phyloP scores from a whole-genome alignment of 2,329 filamentous ascomycete genomes.

The Stachybotrys elegans region DNA sequence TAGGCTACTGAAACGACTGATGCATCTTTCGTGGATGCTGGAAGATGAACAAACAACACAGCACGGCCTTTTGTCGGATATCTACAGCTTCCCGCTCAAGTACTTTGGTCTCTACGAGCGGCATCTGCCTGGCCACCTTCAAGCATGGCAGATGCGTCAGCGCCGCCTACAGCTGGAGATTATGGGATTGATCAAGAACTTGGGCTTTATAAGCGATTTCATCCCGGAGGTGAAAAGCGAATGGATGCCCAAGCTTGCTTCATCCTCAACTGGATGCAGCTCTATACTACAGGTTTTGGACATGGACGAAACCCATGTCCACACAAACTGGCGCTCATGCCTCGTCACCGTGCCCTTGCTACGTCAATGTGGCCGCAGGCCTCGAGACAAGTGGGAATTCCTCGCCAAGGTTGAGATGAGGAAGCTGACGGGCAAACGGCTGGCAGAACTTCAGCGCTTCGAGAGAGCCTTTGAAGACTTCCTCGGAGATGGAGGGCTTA shows the following conservation, averaged over 20 bases:
- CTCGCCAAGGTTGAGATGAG: constrained; percentile 17
- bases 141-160: constrained; percentile 3
- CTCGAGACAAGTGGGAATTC: constrained; percentile 13
- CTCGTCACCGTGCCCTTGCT: constrained; percentile 16
- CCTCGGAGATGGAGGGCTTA: no score
- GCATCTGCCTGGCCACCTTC: constrained; percentile 1
- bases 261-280: constrained; percentile 6
- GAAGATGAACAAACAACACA: constrained; percentile 12
- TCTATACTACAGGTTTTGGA: constrained; percentile 10
- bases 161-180: not conserved
- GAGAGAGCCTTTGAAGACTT: constrained; percentile 7
- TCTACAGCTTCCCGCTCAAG: constrained; percentile 12
- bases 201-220: not conserved
- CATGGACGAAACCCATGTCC: constrained; percentile 3
- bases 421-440: constrained; percentile 7
- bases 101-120: constrained; percentile 11
- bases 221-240: constrained; percentile 4
- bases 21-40: constrained; percentile 9
- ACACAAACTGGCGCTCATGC: constrained; percentile 14
- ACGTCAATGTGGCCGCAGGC: constrained; percentile 14
- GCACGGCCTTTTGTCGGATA: constrained; percentile 16
- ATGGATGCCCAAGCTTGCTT: constrained; percentile 12
- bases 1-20: no score
- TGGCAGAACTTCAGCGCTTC: constrained; percentile 10
- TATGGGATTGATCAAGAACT: not conserved